Conservation (phyloP, 1,139 yeast genomes). For the Yamadazyma sp. region DNA sequence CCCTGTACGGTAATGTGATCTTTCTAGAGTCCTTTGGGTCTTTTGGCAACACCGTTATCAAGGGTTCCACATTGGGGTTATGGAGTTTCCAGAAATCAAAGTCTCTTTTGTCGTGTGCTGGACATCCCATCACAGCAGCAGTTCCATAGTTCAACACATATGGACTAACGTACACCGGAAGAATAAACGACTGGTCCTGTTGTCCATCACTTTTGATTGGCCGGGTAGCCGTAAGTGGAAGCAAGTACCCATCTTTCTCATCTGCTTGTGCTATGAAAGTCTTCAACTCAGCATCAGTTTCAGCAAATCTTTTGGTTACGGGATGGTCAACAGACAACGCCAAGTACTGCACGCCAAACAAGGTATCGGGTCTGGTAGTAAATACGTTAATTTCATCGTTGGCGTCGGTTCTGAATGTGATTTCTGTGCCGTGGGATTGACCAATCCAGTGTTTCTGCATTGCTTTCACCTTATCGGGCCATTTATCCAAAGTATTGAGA, state of each 20-base stretch:
- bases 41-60: constrained; percentile 51
- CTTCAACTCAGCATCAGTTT: constrained; percentile 37
- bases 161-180: constrained; percentile 89
- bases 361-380: constrained; percentile 89
- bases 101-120: constrained; percentile 89
- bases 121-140: constrained; percentile 98
- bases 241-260: constrained; percentile 63
- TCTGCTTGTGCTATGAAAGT: constrained; percentile 46
- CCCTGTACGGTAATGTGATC: constrained; percentile 42
- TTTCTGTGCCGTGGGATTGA: constrained; percentile 74
- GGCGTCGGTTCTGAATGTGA: constrained; percentile 41
- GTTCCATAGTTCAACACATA: constrained; percentile 86
- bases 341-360: constrained; percentile 76
- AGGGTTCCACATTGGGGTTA: constrained; percentile 43
- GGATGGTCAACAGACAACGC: constrained; percentile 79
- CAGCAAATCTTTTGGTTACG: constrained; percentile 40
- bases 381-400: constrained; percentile 48
- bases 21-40: constrained; percentile 8
- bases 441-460: constrained; percentile 98
- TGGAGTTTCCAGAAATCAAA: constrained; percentile 73
- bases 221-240: constrained; percentile 47
- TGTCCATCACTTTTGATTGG: constrained; percentile 52
- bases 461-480: constrained; percentile 87
- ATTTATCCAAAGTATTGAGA: constrained; percentile 54
- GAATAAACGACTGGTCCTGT: constrained; percentile 15